phyloP scores from a whole-genome alignment of 371 early-diverging fungal genomes.

The Parasitella parasitica region DNA sequence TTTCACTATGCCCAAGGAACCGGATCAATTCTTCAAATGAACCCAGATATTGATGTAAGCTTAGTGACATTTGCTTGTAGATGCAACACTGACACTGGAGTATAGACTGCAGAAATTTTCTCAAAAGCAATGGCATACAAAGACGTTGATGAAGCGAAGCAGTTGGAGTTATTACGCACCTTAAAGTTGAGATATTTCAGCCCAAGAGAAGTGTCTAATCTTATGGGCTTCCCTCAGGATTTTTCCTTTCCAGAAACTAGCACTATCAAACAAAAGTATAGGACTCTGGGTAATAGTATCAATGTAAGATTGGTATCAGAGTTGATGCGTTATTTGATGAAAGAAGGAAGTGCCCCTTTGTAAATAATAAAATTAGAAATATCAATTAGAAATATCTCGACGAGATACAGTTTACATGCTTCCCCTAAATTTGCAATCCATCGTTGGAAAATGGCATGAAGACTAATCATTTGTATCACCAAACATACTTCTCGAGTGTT shows the following conservation, averaged over 20 bases:
- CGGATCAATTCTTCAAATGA: conserved; percentile 70
- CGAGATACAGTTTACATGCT: no score
- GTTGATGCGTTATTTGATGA: conserved; percentile 54
- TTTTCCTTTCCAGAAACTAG: conserved; percentile 55
- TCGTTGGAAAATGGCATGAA: no score
- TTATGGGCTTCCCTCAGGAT: conserved; percentile 77
- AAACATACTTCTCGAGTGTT: no score
- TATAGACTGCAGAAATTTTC: conserved; percentile 28
- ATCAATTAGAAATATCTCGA: no score
- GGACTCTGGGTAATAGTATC: conserved; percentile 69
- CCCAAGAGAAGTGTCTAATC: conserved; percentile 71
- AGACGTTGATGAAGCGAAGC: conserved; percentile 26
- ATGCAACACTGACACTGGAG: background rate
- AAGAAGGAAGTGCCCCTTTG: conserved; percentile 19
- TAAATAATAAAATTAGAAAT: background rate
- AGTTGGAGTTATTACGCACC: conserved; percentile 28
- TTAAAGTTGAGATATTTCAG: conserved; percentile 76
- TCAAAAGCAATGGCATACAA: conserved; percentile 25
- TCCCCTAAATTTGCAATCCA: no score
- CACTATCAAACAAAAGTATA: conserved; percentile 62
- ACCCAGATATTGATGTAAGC: conserved; percentile 48
- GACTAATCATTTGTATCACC: no score
- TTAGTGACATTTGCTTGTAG: background rate
- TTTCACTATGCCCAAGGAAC: conserved; percentile 78
- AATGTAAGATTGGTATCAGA: conserved; percentile 64